A percentile compares a stretch with the other conserved stretches of the same genome.
Evolutionary conservation across 2,329 filamentous ascomycete genomes (phyloP).

Genomic region (Monosporascus sp.): DNA sequence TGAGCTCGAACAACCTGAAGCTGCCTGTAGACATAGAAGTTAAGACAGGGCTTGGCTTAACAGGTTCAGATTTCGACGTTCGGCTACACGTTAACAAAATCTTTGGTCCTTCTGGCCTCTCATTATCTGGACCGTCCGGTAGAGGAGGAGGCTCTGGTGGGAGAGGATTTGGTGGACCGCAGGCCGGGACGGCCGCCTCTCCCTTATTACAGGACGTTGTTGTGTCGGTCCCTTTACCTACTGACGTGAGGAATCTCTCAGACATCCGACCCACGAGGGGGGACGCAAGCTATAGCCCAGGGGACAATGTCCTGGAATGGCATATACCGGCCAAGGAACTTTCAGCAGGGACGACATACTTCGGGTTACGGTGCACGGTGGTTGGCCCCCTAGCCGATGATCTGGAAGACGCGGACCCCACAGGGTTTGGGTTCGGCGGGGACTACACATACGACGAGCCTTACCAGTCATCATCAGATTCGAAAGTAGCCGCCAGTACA

Average conservation of each 20-base stretch:
- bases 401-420: slow-evolving; percentile 40
- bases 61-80: slow-evolving; percentile 84
- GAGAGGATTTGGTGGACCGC: slow-evolving; percentile 39
- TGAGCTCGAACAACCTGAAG: slow-evolving; percentile 61
- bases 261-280: slow-evolving; percentile 78
- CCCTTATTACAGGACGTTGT: slow-evolving; percentile 70
- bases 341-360: slow-evolving; percentile 58
- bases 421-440: slow-evolving; percentile 45
- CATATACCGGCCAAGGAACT: slow-evolving; percentile 74
- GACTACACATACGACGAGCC: slow-evolving; percentile 51
- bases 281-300: slow-evolving; percentile 75
- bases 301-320: slow-evolving; percentile 74
- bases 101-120: slow-evolving; percentile 41
- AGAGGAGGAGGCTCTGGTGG: slow-evolving; percentile 35
- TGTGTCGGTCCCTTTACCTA: slow-evolving; percentile 73
- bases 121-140: slow-evolving; percentile 33
- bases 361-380: slow-evolving; percentile 74
- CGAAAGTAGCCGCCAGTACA: slow-evolving; percentile 27
- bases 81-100: slow-evolving; percentile 66
- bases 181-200: slow-evolving; percentile 49
- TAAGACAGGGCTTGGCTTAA: slow-evolving; percentile 68
- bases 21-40: slow-evolving; percentile 79
- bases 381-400: slow-evolving; percentile 57
- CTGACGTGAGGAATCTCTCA: slow-evolving; percentile 72
- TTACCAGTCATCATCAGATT: slow-evolving; percentile 44